Evolutionary conservation across 2,329 filamentous ascomycete genomes (phyloP).

Genomic region (Bipolaris zeicola): DNA sequence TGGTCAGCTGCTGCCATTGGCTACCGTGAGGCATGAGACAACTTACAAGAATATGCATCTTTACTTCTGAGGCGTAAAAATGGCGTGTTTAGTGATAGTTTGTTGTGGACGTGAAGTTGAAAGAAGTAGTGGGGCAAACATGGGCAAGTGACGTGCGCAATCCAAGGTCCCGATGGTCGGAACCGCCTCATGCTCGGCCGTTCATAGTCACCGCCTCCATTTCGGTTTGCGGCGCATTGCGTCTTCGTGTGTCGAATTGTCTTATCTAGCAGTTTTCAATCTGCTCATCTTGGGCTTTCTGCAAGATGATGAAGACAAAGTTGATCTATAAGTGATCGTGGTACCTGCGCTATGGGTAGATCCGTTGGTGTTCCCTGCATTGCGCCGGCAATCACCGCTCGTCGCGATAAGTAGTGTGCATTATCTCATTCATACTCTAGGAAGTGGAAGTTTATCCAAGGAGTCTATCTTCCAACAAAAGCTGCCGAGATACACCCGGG

Average conservation of each 20-base stretch:
- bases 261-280: not conserved
- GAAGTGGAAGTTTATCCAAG: not conserved
- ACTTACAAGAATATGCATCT: slow-evolving; percentile 49
- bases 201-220: slow-evolving; percentile 14
- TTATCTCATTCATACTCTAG: not conserved
- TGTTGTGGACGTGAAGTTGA: slow-evolving; percentile 13
- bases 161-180: slow-evolving; percentile 22
- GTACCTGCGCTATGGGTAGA: slow-evolving; percentile 15
- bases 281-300: not conserved
- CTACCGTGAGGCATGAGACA: not conserved
- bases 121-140: slow-evolving; percentile 23
- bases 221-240: not conserved
- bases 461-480: not conserved
- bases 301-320: not conserved
- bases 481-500: slow-evolving; percentile 6
- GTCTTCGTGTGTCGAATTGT: not conserved
- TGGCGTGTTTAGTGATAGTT: slow-evolving; percentile 8
- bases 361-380: slow-evolving; percentile 13
- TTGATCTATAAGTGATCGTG: not conserved
- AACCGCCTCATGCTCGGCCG: not conserved
- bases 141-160: slow-evolving; percentile 28
- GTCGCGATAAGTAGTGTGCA: not conserved
- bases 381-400: slow-evolving; percentile 6
- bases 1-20: slow-evolving; percentile 11
- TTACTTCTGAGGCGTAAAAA: slow-evolving; percentile 3